Base-by-base conservation (phyloP, 192 early-diverging fungal species). In the Coemansia sp. region DNA sequence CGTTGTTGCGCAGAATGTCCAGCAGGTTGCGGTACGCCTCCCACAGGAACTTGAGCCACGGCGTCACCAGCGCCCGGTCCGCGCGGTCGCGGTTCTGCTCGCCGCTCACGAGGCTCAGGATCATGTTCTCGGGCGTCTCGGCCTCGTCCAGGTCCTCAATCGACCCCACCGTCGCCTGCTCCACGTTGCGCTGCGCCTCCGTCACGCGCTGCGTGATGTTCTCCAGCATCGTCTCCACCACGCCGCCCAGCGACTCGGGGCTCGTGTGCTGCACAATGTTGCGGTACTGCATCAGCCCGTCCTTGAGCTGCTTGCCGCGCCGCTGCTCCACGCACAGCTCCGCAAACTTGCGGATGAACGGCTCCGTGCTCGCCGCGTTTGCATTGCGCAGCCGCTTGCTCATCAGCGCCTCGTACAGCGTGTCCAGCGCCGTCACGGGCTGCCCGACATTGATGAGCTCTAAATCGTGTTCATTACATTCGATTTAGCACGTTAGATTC, bases 1-100 rank as follows among this genome's bases (percentile, higher is more conserved):
- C 87, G 65, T 98, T 99, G 88, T 98, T 97, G 64, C 95, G 85
- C 73, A 99, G 75, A 49, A 95, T 94, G 67, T 99, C 98, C 45
- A 99, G 85, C 40, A 93, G 89, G 59, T 93, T 98, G 52, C 98
- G 84, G 82, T 99, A 98, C n/a, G 91, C 91, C 82, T 99, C 98
- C 98, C 98, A 99, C 65, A 99, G 84, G 81, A 99, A 98, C 81
- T 93, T 95, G 54, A 99, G 84, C 93, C 96, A 98, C 30, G 98
- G 96, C 35, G 96, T 99, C 33, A 99, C 94, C 24, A 98, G 90
- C 58, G 93, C 94, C 56, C 97, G 91, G 73, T 99, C 95, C 6
- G 95, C 95, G 25, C 97, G 86, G 81, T 99, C 96, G 80, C 93
- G 94, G 80, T 83, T 87, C 67, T 93, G 91, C 56, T 95, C 95